Percentiles rank a stretch among this genome's conserved stretches.
phyloP scores from a whole-genome alignment of 2,329 filamentous ascomycete species.

The Parascedosporium putredinis region DNA sequence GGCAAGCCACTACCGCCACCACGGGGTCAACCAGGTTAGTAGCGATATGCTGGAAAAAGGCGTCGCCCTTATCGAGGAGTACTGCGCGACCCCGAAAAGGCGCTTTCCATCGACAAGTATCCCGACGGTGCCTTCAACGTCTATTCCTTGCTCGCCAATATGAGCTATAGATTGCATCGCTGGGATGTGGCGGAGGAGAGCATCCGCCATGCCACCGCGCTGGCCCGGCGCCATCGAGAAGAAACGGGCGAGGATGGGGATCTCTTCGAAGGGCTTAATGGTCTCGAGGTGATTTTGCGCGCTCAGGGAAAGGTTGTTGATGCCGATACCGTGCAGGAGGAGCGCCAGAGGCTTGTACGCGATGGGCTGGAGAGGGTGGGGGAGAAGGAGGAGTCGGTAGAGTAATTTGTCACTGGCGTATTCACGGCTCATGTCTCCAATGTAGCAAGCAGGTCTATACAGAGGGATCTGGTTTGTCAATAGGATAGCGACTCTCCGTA shows the following conservation, averaged over 20 bases:
- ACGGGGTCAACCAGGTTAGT: not conserved
- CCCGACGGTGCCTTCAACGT: not conserved
- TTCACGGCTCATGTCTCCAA: no score
- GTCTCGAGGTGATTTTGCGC: not conserved
- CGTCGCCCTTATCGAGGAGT: not conserved
- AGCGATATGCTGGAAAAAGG: not conserved
- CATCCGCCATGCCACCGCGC: not conserved
- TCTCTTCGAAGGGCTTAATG: not conserved
- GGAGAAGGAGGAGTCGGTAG: not conserved
- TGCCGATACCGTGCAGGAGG: not conserved
- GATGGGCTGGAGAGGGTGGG: not conserved
- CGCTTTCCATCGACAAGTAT: not conserved
- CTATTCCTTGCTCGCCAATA: not conserved
- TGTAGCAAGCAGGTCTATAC: no score
- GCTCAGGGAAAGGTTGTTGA: not conserved
- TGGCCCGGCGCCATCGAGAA: not conserved
- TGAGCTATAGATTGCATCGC: not conserved
- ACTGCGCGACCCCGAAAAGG: not conserved
- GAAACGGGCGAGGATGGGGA: not conserved
- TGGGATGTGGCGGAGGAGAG: not conserved
- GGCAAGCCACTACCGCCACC: not conserved
- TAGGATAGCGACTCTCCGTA: no score
- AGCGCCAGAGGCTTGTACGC: not conserved
- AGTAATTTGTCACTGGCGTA: no score
- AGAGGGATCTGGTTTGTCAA: no score